Conservation (phyloP, 2,329 filamentous ascomycete species). For the Aureobasidium sp. region DNA sequence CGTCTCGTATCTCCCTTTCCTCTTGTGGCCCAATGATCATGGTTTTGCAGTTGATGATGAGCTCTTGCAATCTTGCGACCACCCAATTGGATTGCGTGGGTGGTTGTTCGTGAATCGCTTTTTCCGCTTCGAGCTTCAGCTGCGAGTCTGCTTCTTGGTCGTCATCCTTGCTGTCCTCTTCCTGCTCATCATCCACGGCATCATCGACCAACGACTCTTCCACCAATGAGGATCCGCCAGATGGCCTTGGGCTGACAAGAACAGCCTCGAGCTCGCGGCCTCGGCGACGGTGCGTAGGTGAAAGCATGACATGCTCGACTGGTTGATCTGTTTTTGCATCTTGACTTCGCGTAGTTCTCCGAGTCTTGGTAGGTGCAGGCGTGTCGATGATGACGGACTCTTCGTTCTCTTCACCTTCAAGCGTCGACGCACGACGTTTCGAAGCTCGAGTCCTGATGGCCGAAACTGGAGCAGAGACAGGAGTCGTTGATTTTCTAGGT, state of each 20-base stretch:
- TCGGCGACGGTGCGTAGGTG: not conserved
- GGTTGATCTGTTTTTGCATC: slow-evolving; percentile 16
- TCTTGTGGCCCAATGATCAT: slow-evolving; percentile 55
- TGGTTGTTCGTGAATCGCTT: slow-evolving; percentile 22
- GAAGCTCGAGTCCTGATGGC: slow-evolving; percentile 14
- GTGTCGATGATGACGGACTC: slow-evolving; percentile 19
- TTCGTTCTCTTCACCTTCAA: slow-evolving; percentile 16
- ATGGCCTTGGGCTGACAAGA: not conserved
- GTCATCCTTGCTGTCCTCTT: not conserved
- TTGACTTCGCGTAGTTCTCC: slow-evolving; percentile 21
- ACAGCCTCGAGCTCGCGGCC: slow-evolving; percentile 1
- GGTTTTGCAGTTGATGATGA: slow-evolving; percentile 53
- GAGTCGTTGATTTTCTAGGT: slow-evolving; percentile 22
- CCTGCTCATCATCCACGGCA: not conserved
- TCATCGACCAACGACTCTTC: not conserved
- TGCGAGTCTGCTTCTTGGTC: slow-evolving; percentile 14
- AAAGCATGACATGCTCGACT: slow-evolving; percentile 4
- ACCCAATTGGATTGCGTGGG: slow-evolving; percentile 40
- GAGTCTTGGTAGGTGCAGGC: slow-evolving; percentile 22
- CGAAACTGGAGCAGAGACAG: slow-evolving; percentile 14
- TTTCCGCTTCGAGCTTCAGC: slow-evolving; percentile 9
- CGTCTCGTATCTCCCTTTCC: slow-evolving; percentile 65
- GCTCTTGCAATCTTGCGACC: slow-evolving; percentile 46
- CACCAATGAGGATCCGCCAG: not conserved
- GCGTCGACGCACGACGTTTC: slow-evolving; percentile 26